phyloP scores from a whole-genome alignment of 257 asterid species.

The Lycium ferocissimum region DNA sequence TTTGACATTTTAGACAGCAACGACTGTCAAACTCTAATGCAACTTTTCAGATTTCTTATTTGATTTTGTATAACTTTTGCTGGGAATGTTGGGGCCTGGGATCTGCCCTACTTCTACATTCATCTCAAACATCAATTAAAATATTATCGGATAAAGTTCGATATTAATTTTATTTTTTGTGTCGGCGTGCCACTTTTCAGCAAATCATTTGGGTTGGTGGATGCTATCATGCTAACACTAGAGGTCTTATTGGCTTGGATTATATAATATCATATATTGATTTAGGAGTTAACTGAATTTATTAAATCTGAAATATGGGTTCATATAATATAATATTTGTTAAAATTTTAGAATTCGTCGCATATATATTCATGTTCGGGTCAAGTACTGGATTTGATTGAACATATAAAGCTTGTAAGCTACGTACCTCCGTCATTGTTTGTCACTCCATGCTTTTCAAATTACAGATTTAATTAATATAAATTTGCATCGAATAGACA shows the following conservation, averaged over 20 bases:
- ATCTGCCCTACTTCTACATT: constrained; percentile 38
- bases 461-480: not conserved
- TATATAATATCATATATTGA: not conserved
- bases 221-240: not conserved
- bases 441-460: not conserved
- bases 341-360: not conserved
- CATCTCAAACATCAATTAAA: constrained; percentile 39
- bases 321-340: not conserved
- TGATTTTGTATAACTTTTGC: not conserved
- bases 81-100: not conserved
- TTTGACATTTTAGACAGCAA: too few relatives aligned
- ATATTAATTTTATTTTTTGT: not conserved
- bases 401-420: too few relatives aligned
- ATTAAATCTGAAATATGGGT: not conserved
- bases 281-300: not conserved
- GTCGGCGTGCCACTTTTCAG: not conserved
- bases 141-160: not conserved
- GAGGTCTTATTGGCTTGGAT: not conserved
- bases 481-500: not conserved
- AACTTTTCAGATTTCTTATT: not conserved
- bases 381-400: not conserved
- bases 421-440: not conserved
- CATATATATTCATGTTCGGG: not conserved
- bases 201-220: not conserved
- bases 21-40: not conserved